A percentile compares a stretch with the other conserved stretches of the same genome.
phyloP scores from a whole-genome alignment of 2,329 filamentous ascomycete genomes.

The Pseudogymnoascus destructans region DNA sequence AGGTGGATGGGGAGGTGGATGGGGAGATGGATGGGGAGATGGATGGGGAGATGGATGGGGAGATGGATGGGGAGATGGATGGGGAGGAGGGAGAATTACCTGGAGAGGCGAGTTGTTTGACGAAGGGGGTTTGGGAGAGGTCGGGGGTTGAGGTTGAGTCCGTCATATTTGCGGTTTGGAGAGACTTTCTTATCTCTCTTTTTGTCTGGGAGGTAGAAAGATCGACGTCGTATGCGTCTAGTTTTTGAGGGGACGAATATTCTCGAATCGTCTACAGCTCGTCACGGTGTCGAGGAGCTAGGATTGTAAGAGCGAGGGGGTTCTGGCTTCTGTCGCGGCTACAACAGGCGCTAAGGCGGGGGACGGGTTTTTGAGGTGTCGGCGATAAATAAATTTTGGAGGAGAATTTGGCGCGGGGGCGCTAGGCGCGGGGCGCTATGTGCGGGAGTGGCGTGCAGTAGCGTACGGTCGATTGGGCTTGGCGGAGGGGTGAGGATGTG shows the following conservation, averaged over 20 bases:
- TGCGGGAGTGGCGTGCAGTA: conserved; percentile 7
- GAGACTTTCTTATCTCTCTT: background rate
- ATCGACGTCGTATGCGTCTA: background rate
- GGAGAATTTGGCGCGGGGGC: conserved; percentile 5
- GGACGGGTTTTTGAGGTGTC: background rate
- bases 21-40: no score
- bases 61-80: background rate
- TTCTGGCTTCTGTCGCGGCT: conserved; percentile 7
- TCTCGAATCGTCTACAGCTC: background rate
- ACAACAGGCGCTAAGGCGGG: background rate
- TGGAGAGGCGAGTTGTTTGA: conserved; percentile 28
- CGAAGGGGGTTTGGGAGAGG: conserved; percentile 25
- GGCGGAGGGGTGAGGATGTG: background rate
- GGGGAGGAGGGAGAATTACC: conserved; percentile 17
- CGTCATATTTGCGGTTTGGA: background rate
- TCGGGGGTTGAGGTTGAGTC: conserved; percentile 10
- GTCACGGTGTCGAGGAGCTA: background rate
- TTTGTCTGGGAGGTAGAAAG: background rate
- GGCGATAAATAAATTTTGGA: conserved; percentile 11
- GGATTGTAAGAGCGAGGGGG: background rate
- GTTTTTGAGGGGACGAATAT: background rate
- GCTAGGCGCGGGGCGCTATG: conserved; percentile 8
- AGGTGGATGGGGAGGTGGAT: background rate
- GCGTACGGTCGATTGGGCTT: conserved; percentile 1
- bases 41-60: background rate